A percentile compares a stretch with the other conserved stretches of the same genome.
Conservation (phyloP, 257 asterid species). For the Lavandula angustifolia region DNA sequence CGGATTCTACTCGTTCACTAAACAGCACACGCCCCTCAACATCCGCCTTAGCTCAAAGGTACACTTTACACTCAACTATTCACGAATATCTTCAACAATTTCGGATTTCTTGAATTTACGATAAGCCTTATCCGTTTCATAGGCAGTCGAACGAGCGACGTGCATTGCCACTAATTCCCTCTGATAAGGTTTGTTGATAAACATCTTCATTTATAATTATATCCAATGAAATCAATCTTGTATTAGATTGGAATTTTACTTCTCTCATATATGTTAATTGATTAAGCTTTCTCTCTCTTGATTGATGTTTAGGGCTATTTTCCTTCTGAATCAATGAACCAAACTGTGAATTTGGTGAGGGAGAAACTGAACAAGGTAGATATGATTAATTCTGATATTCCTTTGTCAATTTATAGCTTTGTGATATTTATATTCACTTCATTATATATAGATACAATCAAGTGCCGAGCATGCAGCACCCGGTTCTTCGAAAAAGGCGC, state of each 20-base stretch:
- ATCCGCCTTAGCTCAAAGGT: slow-evolving; percentile 43
- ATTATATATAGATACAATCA: slow-evolving; percentile 57
- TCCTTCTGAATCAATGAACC: slow-evolving; percentile 76
- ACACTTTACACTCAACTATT: slow-evolving; percentile 14
- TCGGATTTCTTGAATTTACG: neutral
- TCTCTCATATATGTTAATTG: slow-evolving; percentile 15
- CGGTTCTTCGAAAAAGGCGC: slow-evolving; percentile 58
- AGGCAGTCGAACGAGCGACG: slow-evolving; percentile 38
- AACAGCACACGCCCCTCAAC: slow-evolving; percentile 29
- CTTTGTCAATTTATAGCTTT: neutral
- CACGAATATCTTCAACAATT: neutral
- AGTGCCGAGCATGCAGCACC: slow-evolving; percentile 42
- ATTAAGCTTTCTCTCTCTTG: slow-evolving; percentile 6
- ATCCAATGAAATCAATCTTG: neutral
- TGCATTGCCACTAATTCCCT: slow-evolving; percentile 38
- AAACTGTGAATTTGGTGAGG: slow-evolving; percentile 72
- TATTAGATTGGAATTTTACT: neutral
- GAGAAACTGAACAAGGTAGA: slow-evolving; percentile 73
- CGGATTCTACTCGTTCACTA: slow-evolving; percentile 30
- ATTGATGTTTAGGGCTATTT: slow-evolving; percentile 63
- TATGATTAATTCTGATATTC: neutral
- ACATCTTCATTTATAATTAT: neutral
- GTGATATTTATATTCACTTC: slow-evolving; percentile 2
- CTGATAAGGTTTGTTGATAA: slow-evolving; percentile 52
- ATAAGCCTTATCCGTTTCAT: slow-evolving; percentile 5